Evolutionary conservation across 2,329 filamentous ascomycete species (phyloP), one percentile per base, ranked within the genome.

Genomic region (Pezicula rhizophila): DNA sequence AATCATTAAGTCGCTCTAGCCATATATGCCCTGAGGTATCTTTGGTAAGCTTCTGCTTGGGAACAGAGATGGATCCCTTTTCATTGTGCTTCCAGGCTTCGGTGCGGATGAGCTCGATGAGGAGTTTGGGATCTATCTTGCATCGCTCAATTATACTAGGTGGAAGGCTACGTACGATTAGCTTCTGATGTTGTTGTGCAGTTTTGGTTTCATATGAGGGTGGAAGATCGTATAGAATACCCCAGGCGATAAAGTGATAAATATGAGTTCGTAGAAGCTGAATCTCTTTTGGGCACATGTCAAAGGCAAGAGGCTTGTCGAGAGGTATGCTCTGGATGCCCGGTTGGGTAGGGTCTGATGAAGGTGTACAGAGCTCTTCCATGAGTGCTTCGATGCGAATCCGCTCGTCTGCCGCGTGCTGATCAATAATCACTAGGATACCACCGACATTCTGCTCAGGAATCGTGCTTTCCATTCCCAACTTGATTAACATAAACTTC

Each of bases 371-470:
- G 28, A 87, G 67, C 2, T 80, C 74, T 20, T 62, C 53, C 63
- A 95, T 81, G 1, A 99, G 73, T 0, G 66, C 64, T 63, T 99
- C 93, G 1, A 97, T 78, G 1, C 84, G 82, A 53, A 87, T 82
- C 41, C 93, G 79, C 69, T 99, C 93, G 63, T 96, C 92, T 3
- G 91, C 93, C 1, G 93, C 93, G 63, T 99, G 93, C 61, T 99
- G 93, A 61, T 99, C 93, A 35, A 96, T 73, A 35, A 96, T 72
- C 0, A 95, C 75, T 4, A 97, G 69, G 1, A 82, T 57, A 2
- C 63, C 53, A 23, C 43, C 63, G 14, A 8, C n/a, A 26, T 41
- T 37, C 42, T 10, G 18, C 40, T 11, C 46, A 42, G 15, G 14
- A 40, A 4, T 46, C 35, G 51, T 34, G 1, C 8, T 20, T 34